phyloP scores from a whole-genome alignment of 257 asterid genomes.

The Thymus mandschuricus region DNA sequence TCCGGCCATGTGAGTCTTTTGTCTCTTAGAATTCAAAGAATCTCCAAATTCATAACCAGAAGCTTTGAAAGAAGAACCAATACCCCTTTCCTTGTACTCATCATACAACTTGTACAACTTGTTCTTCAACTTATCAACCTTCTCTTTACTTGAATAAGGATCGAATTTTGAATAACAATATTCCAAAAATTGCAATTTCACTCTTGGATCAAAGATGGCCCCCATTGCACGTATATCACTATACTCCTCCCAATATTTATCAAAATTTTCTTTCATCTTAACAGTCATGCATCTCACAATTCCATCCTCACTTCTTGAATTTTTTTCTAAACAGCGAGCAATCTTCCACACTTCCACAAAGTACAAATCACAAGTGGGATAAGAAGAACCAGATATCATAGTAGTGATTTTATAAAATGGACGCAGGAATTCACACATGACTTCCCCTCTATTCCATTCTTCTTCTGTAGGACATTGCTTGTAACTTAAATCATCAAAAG shows the following conservation, averaged over 20 bases:
- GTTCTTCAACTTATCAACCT: not conserved
- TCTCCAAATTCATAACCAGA: not conserved
- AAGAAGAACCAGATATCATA: not conserved
- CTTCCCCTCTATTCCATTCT: not conserved
- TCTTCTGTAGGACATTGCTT: too few species aligned
- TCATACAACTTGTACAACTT: not conserved
- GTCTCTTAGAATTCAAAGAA: not conserved
- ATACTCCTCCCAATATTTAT: too few species aligned
- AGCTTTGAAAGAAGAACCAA: not conserved
- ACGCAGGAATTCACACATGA: not conserved
- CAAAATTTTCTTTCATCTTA: not conserved
- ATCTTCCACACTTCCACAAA: not conserved
- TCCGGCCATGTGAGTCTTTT: not conserved
- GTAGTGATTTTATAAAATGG: not conserved
- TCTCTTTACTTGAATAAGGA: not conserved
- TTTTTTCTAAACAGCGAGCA: not conserved
- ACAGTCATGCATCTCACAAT: not conserved
- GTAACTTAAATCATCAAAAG: too few species aligned
- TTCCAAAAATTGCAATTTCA: too few species aligned
- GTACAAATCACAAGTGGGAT: not conserved
- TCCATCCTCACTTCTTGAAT: not conserved
- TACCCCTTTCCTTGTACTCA: not conserved
- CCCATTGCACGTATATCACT: too few species aligned
- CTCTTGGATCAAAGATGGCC: too few species aligned
- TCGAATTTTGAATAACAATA: not conserved